A percentile compares a stretch with the other conserved stretches of the same genome.
These are phyloP conservation scores for Trichoderma afroharzianum DNA, from an alignment of 2,329 filamentous ascomycete species.

Conservation along the genomic window DNA sequence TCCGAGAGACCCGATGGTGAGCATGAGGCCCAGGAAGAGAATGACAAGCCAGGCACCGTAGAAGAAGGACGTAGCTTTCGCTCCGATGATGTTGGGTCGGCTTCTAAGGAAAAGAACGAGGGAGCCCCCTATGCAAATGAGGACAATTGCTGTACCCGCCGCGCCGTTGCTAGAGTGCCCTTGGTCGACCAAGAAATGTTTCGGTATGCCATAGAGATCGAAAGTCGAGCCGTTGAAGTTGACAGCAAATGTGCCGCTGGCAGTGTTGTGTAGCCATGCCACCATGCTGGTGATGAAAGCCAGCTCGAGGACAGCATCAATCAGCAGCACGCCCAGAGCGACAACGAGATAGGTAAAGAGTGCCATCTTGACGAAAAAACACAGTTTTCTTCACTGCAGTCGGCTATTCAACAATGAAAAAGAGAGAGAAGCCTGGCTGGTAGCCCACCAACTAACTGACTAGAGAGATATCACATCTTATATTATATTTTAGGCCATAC, in stretches of 20 bases:
- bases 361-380: slow-evolving; percentile 2
- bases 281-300: slow-evolving; percentile 29
- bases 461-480: background rate
- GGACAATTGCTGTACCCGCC: slow-evolving; percentile 27
- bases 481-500: background rate
- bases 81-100: slow-evolving; percentile 13
- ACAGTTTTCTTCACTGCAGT: background rate
- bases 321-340: slow-evolving; percentile 27
- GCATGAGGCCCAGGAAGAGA: slow-evolving; percentile 24
- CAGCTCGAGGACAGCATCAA: slow-evolving; percentile 27
- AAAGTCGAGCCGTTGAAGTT: slow-evolving; percentile 15
- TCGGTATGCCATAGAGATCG: slow-evolving; percentile 23
- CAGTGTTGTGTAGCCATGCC: slow-evolving; percentile 26
- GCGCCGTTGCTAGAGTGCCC: slow-evolving; percentile 30
- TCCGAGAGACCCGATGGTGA: slow-evolving; percentile 24
- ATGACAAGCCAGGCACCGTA: slow-evolving; percentile 25
- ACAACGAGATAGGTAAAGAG: slow-evolving; percentile 18
- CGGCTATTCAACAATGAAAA: background rate
- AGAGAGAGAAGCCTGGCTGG: background rate
- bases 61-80: slow-evolving; percentile 17
- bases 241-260: slow-evolving; percentile 25
- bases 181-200: slow-evolving; percentile 26
- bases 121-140: slow-evolving; percentile 27
- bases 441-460: background rate
- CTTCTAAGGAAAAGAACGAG: slow-evolving; percentile 24